phyloP scores from a whole-genome alignment of 2,329 filamentous ascomycete species.

The Ascochyta fabae region DNA sequence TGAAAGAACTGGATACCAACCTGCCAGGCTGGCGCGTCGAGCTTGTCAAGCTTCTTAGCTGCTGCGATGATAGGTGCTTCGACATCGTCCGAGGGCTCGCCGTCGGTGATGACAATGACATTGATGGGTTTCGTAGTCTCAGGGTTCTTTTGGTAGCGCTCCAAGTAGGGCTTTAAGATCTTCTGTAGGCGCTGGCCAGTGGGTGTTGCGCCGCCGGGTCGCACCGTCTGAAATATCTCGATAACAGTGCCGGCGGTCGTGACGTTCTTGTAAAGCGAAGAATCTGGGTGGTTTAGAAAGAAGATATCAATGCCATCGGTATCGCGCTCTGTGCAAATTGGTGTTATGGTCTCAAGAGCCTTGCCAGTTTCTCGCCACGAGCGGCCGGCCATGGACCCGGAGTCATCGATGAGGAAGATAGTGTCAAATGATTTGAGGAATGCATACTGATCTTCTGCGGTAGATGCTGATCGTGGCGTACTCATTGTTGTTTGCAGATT shows the following conservation, averaged over 20 bases:
- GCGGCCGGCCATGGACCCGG: slow-evolving; percentile 80
- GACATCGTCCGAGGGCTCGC: slow-evolving; percentile 78
- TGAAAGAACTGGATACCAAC: slow-evolving; percentile 96
- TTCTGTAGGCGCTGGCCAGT: slow-evolving; percentile 74
- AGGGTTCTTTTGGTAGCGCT: slow-evolving; percentile 57
- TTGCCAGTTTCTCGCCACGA: slow-evolving; percentile 76
- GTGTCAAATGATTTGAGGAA: slow-evolving; percentile 86
- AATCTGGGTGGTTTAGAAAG: slow-evolving; percentile 78
- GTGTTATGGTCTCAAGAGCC: slow-evolving; percentile 76
- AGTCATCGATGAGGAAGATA: slow-evolving; percentile 89
- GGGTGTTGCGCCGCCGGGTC: slow-evolving; percentile 71
- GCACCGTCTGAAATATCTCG: slow-evolving; percentile 72
- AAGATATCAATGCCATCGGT: slow-evolving; percentile 86
- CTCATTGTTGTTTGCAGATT: slow-evolving; percentile 5
- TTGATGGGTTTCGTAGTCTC: slow-evolving; percentile 77
- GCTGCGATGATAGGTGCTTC: slow-evolving; percentile 68
- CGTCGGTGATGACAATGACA: slow-evolving; percentile 92
- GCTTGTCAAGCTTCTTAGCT: slow-evolving; percentile 72
- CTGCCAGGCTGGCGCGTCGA: slow-evolving; percentile 78
- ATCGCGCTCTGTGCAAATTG: slow-evolving; percentile 81
- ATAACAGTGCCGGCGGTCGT: slow-evolving; percentile 64
- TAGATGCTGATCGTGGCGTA: slow-evolving; percentile 2
- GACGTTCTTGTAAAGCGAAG: slow-evolving; percentile 70
- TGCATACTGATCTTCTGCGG: slow-evolving; percentile 70
- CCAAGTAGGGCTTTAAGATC: slow-evolving; percentile 77